Percentiles rank a stretch among this genome's conserved stretches.
Conservation (phyloP, 495 filamentous ascomycete genomes). For the Hyaloscypha hepaticicola region DNA sequence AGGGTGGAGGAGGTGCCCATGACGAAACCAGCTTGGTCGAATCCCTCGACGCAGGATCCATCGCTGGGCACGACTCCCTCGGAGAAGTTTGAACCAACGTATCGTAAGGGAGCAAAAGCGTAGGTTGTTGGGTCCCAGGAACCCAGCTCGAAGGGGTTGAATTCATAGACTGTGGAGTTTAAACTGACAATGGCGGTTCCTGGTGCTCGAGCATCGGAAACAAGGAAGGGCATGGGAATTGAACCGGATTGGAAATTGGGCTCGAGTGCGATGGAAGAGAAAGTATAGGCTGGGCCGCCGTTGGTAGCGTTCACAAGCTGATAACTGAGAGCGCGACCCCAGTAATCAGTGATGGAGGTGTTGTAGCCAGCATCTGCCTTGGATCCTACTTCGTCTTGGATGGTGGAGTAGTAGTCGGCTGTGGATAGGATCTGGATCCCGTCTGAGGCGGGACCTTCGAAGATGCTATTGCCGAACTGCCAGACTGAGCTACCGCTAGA, state of each 20-base stretch:
- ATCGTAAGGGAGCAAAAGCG: constrained; percentile 73
- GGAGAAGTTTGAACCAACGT: constrained; percentile 78
- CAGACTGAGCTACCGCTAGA: constrained; percentile 58
- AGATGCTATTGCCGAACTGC: constrained; percentile 76
- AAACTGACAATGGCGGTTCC: constrained; percentile 61
- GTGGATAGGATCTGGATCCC: constrained; percentile 52
- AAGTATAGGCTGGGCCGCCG: constrained; percentile 81
- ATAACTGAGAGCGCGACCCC: constrained; percentile 75
- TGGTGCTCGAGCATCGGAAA: constrained; percentile 72
- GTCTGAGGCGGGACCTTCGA: constrained; percentile 57
- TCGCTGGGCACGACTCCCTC: constrained; percentile 52
- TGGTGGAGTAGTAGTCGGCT: constrained; percentile 62
- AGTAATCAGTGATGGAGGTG: constrained; percentile 82
- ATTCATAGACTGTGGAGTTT: constrained; percentile 82
- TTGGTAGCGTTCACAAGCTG: constrained; percentile 78
- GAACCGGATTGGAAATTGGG: constrained; percentile 66
- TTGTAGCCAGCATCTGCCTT: constrained; percentile 75
- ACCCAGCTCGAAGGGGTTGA: constrained; percentile 88
- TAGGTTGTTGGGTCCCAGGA: constrained; percentile 78
- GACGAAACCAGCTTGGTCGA: constrained; percentile 81
- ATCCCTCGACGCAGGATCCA: constrained; percentile 67
- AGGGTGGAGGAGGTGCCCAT: constrained; percentile 90
- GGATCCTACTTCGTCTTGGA: constrained; percentile 57
- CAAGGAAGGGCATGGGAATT: constrained; percentile 79
- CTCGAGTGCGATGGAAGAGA: constrained; percentile 76